phyloP scores from a whole-genome alignment of 1,284 basidiomycete genomes.

The Microbotryum scabiosae region DNA sequence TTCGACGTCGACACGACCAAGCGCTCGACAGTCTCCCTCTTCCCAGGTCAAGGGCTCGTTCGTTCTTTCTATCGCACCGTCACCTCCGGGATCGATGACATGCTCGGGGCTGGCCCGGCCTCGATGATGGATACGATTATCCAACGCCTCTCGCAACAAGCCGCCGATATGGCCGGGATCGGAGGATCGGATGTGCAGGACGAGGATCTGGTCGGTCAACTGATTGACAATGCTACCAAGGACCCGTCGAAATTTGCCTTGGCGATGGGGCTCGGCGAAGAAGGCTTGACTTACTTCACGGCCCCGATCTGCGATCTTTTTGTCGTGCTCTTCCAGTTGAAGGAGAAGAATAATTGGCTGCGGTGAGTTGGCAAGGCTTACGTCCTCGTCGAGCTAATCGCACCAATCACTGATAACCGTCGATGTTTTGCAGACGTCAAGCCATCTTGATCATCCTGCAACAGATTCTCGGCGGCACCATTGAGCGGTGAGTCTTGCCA shows the following conservation, averaged over 20 bases:
- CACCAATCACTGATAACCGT: constrained; percentile 18
- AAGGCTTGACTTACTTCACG: constrained; percentile 53
- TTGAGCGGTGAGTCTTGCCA: constrained; percentile 61
- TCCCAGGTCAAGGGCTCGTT: constrained; percentile 61
- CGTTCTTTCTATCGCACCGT: constrained; percentile 78
- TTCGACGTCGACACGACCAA: constrained; percentile 2
- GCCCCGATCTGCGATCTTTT: constrained; percentile 89
- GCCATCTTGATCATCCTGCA: constrained; percentile 93
- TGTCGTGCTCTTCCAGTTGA: constrained; percentile 84
- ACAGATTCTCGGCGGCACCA: constrained; percentile 87
- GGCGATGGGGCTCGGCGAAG: constrained; percentile 15
- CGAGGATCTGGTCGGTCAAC: constrained; percentile 70
- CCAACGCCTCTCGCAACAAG: constrained; percentile 73
- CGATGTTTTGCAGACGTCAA: constrained; percentile 52
- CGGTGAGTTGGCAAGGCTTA: neutral
- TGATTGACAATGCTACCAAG: constrained; percentile 41
- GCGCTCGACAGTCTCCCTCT: constrained; percentile 35
- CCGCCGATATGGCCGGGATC: constrained; percentile 74
- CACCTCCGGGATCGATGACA: constrained; percentile 83
- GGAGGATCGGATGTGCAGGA: constrained; percentile 68
- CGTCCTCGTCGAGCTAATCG: no score
- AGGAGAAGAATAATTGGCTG: constrained; percentile 93
- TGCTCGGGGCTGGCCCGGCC: constrained; percentile 64
- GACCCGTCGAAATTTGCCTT: neutral
- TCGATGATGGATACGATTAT: constrained; percentile 93